Evolutionary conservation across 139 green algal species (phyloP).

Genomic region (Auxenochlorella pyrenoidosa): DNA sequence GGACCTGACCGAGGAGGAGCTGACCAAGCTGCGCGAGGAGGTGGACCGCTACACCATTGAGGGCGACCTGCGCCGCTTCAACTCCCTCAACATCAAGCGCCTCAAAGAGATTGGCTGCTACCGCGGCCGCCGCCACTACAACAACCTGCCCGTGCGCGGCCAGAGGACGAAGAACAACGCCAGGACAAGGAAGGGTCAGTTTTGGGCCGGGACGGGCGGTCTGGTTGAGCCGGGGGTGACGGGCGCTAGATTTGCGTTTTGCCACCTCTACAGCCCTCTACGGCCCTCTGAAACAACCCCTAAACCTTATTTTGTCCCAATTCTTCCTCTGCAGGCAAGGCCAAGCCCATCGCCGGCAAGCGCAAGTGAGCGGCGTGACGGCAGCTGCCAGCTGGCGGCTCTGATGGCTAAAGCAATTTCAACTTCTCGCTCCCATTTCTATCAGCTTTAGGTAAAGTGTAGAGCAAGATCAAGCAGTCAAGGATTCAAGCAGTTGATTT

Average conservation of each 20-base stretch:
- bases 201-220: no score
- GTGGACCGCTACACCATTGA: conserved; percentile 92
- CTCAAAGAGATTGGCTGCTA: conserved; percentile 99
- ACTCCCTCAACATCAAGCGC: conserved; percentile 95
- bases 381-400: no score
- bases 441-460: no score
- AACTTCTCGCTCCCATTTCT: no score
- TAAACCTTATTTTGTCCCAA: neutral
- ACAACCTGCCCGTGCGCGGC: conserved; percentile 89
- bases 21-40: conserved; percentile 92
- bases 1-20: conserved; percentile 97
- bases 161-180: conserved; percentile 98
- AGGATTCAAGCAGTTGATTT: no score
- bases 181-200: neutral
- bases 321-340: conserved; percentile 26
- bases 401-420: neutral
- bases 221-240: no score
- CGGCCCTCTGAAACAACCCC: no score
- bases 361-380: neutral
- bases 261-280: no score
- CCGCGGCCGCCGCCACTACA: conserved; percentile 92
- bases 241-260: no score
- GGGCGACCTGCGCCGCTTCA: conserved; percentile 92
- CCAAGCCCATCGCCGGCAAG: conserved; percentile 46
- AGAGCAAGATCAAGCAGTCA: no score